Conservation (phyloP, 23 red algal species). For the Chondrus crispus region DNA sequence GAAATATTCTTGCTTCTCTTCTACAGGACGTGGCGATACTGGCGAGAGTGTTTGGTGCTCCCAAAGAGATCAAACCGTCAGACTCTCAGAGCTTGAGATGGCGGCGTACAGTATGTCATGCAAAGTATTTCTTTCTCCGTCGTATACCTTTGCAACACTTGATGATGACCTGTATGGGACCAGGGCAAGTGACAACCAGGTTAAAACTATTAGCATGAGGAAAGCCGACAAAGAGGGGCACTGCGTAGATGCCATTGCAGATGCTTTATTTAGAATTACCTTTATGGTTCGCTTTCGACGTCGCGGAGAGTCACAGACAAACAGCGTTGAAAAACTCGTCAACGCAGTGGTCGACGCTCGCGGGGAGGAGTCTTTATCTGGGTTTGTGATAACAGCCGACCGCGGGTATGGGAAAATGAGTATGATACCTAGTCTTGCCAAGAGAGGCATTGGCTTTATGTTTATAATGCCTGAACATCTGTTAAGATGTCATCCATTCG, state of each 20-base stretch:
- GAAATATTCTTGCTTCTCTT: background rate
- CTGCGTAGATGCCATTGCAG: background rate
- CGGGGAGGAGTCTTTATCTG: background rate
- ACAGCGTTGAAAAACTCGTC: conserved; percentile 1
- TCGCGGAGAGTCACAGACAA: background rate
- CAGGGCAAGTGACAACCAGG: background rate
- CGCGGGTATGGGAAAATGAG: background rate
- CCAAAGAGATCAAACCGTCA: background rate
- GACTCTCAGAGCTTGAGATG: background rate
- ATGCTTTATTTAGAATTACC: background rate
- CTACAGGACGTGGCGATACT: background rate
- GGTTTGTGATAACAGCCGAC: background rate
- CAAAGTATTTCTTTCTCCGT: background rate
- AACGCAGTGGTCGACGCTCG: background rate
- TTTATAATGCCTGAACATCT: background rate
- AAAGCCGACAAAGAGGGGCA: background rate
- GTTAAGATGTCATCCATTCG: background rate
- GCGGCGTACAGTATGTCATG: background rate
- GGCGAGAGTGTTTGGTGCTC: background rate
- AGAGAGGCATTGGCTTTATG: background rate
- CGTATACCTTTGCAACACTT: background rate
- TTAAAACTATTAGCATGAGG: background rate
- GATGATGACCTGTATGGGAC: background rate
- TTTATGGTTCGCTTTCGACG: background rate
- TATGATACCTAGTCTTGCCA: background rate